A percentile compares a stretch with the other conserved stretches of the same genome.
These are phyloP conservation scores for Pinus taeda DNA, from an alignment of 75 land plant genomes.

Conservation along the genomic window DNA sequence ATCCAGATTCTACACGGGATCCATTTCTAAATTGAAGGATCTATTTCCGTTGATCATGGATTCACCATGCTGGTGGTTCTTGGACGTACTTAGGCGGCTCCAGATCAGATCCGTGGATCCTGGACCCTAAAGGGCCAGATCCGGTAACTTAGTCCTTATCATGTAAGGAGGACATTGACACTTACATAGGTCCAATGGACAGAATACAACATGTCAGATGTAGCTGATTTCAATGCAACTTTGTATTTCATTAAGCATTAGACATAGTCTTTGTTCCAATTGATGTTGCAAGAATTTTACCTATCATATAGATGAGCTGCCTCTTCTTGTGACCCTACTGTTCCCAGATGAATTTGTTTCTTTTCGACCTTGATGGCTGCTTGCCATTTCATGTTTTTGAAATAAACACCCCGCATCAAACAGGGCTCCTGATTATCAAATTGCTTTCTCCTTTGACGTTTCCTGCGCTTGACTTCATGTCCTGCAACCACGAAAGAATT, in stretches of 20 bases:
- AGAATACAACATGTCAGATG: neutral
- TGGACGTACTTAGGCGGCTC: no score
- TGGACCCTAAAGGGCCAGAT: no score
- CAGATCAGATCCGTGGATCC: no score
- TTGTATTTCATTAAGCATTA: neutral
- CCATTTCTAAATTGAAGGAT: no score
- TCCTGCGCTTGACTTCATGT: slow-evolving; percentile 69
- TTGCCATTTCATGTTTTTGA: slow-evolving; percentile 98
- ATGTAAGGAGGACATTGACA: no score
- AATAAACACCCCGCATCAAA: slow-evolving; percentile 90
- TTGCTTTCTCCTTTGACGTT: slow-evolving; percentile 77
- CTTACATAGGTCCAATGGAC: neutral
- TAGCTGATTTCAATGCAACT: no score
- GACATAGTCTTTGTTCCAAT: neutral
- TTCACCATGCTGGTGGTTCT: no score
- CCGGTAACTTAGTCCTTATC: neutral
- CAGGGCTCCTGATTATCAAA: slow-evolving; percentile 73
- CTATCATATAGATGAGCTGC: slow-evolving; percentile 95
- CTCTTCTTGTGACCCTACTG: slow-evolving; percentile 89
- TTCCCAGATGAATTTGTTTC: slow-evolving; percentile 95
- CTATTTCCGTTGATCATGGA: no score
- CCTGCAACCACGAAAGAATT: slow-evolving; percentile 17
- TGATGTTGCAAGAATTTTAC: slow-evolving; percentile 23
- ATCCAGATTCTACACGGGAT: no score
- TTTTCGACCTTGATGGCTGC: slow-evolving; percentile 97